phyloP scores from a whole-genome alignment of 495 filamentous ascomycete species.

The Cladorrhinum samala region DNA sequence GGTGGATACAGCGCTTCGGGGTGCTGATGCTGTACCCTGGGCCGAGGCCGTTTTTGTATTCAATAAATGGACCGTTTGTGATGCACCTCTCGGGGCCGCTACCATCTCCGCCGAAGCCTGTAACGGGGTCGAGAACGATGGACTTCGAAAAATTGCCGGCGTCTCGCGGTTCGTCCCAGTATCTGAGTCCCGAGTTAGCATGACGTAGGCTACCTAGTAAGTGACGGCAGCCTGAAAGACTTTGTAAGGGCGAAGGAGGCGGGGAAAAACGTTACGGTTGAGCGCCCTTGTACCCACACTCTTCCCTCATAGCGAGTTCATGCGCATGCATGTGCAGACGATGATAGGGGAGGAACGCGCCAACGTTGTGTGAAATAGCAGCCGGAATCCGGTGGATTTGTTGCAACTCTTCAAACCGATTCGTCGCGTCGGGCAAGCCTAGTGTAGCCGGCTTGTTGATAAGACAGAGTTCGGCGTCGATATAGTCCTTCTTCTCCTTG shows the following conservation, averaged over 20 bases:
- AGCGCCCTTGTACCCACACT: neutral
- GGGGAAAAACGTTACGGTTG: too few species aligned
- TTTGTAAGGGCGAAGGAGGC: too few species aligned
- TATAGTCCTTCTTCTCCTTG: neutral
- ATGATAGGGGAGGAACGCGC: neutral
- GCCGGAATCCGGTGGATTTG: neutral
- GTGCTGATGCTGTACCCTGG: slow-evolving; percentile 24
- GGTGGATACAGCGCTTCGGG: slow-evolving; percentile 30
- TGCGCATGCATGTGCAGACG: neutral
- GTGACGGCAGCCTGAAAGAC: too few species aligned
- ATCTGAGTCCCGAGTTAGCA: too few species aligned
- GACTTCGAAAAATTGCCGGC: slow-evolving; percentile 34
- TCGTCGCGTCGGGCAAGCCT: neutral
- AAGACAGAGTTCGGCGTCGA: neutral
- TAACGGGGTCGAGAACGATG: slow-evolving; percentile 26
- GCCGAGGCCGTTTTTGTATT: slow-evolving; percentile 26
- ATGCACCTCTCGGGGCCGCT: slow-evolving; percentile 29
- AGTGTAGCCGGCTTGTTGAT: neutral
- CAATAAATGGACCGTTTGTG: slow-evolving; percentile 38
- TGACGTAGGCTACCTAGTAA: too few species aligned
- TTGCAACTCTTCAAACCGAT: neutral
- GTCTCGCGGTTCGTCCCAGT: slow-evolving; percentile 15
- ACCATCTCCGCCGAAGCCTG: slow-evolving; percentile 43
- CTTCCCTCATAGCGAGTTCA: neutral
- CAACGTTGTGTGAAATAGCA: neutral